Evolutionary conservation across 169 alveolate genomes (phyloP).

Genomic region (Pseudocohnilembus persalinus): DNA sequence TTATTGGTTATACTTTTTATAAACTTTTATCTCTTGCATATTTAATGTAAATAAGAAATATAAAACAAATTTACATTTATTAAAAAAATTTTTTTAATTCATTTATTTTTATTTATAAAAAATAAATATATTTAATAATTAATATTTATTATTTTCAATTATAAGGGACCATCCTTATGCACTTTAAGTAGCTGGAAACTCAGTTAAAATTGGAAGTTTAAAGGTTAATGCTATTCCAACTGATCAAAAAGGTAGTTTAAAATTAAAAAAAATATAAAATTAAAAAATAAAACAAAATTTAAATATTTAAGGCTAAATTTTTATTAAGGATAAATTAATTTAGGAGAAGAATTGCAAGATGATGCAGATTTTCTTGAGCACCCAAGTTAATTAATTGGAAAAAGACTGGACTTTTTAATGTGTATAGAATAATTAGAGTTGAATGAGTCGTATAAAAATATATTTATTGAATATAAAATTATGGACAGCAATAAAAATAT

Average conservation of each 20-base stretch:
- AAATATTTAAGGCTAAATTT: too few relatives aligned
- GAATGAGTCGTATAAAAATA: too few relatives aligned
- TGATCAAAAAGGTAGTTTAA: constrained; percentile 58
- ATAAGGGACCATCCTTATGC: constrained; percentile 60
- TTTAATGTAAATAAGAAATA: too few relatives aligned
- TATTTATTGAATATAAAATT: not conserved
- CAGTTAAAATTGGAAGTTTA: constrained; percentile 57
- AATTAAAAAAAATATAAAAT: too few relatives aligned
- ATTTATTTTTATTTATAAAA: too few relatives aligned
- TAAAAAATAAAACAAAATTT: too few relatives aligned
- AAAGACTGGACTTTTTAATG: not conserved
- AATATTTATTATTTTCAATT: too few relatives aligned
- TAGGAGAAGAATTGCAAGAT: not conserved
- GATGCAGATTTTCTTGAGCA: not conserved
- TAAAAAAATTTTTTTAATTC: too few relatives aligned
- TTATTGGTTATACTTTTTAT: constrained; percentile 34
- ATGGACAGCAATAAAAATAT: not conserved
- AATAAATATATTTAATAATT: too few relatives aligned
- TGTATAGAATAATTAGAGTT: too few relatives aligned
- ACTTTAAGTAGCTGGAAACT: constrained; percentile 53
- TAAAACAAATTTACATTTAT: too few relatives aligned
- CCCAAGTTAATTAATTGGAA: not conserved
- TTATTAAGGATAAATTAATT: not conserved
- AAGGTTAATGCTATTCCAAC: constrained; percentile 58
- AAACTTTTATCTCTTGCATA: constrained; percentile 68